phyloP scores from a whole-genome alignment of 2,329 filamentous ascomycete genomes.

The Arthroderma sp. region DNA sequence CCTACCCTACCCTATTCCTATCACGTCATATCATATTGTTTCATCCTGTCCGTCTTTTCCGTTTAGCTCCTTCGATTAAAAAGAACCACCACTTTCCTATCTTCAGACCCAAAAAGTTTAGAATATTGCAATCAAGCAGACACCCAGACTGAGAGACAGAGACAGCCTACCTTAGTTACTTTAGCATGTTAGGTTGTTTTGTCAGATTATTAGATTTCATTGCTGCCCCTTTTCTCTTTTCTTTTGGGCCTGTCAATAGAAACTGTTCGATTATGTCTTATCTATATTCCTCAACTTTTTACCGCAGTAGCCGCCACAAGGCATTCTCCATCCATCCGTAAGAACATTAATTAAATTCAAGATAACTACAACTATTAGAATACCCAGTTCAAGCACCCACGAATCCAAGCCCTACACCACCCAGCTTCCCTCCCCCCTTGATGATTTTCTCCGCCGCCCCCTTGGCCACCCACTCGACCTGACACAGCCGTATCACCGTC shows the following conservation, averaged over 20 bases:
- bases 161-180: not conserved
- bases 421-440: too few species aligned
- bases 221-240: not conserved
- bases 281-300: not conserved
- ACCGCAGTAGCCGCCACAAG: too few species aligned
- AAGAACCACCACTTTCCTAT: not conserved
- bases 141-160: not conserved
- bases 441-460: too few species aligned
- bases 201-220: not conserved
- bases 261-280: not conserved
- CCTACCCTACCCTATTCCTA: not conserved
- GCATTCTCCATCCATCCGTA: too few species aligned
- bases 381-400: too few species aligned
- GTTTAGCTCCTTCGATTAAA: not conserved
- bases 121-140: not conserved
- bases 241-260: not conserved
- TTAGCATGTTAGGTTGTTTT: not conserved
- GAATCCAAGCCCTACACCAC: too few species aligned
- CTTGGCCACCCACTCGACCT: not conserved
- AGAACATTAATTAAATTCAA: too few species aligned
- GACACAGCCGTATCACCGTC: not conserved
- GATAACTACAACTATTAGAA: too few species aligned
- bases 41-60: not conserved
- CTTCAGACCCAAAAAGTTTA: not conserved
- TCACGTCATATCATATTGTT: not conserved